Base-by-base conservation (phyloP, 345 rosid species). In the Melaleuca alternifolia region DNA sequence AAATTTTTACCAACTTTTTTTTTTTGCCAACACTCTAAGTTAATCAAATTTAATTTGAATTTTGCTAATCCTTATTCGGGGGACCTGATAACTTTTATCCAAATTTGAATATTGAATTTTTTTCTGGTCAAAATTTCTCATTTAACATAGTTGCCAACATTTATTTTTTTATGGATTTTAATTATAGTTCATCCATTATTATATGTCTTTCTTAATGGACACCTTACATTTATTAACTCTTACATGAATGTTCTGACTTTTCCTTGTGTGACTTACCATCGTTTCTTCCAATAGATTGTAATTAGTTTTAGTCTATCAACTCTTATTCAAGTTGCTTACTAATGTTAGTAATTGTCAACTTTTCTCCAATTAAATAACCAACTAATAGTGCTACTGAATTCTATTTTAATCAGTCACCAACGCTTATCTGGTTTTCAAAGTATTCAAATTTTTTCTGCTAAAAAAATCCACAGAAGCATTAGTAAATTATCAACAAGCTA, bases 281-380 rank as follows among this genome's bases (percentile, higher is more conserved):
- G 0, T 9, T 33, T 33, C 23, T 20, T 46, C 41, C 24, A 18
- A 20, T 4, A 16, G 6, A 71, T 21, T 18, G 10, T 3, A 18
- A 0, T 18, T 71, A 33, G 24, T 10, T 33, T 71, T 0, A 0
- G 6, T 5, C 0, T 37, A 37, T 23, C 48, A 71, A 71, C 6
- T 62, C 44, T 65, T 20, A 71, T 18, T 71, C 11, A 24, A 71
- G 23, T 37, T 71, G 3, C 26, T 71, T 71, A 71, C 6, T 26
- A 10, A 37, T 71, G 81, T 71, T 71, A 21, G 6, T 18, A 6
- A 71, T 5, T 37, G 20, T 11, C 2, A 71, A 16, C 0, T 33
- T 71, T 71, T 18, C 41, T 37, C 8, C 13, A 37, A 20, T 37
- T 20, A 71, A 30, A 71, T 33, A 30, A 30, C 23, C 77, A 65